Evolutionary conservation across 768 basidiomycete genomes (phyloP).

Genomic region (Botryobasidium botryosum): DNA sequence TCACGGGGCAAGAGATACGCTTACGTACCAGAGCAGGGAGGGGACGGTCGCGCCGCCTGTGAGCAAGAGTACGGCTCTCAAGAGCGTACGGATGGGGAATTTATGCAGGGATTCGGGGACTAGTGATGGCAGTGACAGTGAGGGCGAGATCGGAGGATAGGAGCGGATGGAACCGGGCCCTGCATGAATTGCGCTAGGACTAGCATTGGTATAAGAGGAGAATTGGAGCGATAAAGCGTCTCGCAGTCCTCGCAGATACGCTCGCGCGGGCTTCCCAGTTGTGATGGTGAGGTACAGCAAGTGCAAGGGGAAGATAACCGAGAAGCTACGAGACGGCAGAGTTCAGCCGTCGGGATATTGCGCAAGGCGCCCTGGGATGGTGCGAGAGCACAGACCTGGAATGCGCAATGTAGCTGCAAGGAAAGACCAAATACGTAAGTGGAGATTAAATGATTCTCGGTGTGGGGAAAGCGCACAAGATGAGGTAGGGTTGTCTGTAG

Average conservation of each 20-base stretch:
- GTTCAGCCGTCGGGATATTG: neutral
- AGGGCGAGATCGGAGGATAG: neutral
- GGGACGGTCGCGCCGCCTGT: conserved; percentile 47
- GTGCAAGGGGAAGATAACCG: conserved; percentile 69
- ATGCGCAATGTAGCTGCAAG: conserved; percentile 67
- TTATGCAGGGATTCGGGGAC: neutral
- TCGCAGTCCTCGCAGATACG: conserved; percentile 35
- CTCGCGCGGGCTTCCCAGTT: conserved; percentile 29
- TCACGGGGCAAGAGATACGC: conserved; percentile 55
- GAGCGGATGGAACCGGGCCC: too few species aligned
- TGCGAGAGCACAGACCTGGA: conserved; percentile 24
- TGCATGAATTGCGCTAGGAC: too few species aligned
- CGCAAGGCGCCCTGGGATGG: neutral
- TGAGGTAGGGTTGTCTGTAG: conserved; percentile 78
- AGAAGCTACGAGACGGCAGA: conserved; percentile 26
- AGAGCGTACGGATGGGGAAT: conserved; percentile 6
- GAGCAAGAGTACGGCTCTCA: conserved; percentile 18
- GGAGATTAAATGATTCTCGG: neutral
- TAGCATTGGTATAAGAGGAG: too few species aligned
- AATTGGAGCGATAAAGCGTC: conserved; percentile 27
- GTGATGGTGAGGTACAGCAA: conserved; percentile 42
- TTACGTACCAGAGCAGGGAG: conserved; percentile 56
- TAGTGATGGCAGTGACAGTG: neutral
- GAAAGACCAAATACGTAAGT: conserved; percentile 4
- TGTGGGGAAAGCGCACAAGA: conserved; percentile 40